Percentiles rank a stretch among this genome's conserved stretches.
phyloP scores from a whole-genome alignment of 1,284 basidiomycete species.

The Puccinia coronata region DNA sequence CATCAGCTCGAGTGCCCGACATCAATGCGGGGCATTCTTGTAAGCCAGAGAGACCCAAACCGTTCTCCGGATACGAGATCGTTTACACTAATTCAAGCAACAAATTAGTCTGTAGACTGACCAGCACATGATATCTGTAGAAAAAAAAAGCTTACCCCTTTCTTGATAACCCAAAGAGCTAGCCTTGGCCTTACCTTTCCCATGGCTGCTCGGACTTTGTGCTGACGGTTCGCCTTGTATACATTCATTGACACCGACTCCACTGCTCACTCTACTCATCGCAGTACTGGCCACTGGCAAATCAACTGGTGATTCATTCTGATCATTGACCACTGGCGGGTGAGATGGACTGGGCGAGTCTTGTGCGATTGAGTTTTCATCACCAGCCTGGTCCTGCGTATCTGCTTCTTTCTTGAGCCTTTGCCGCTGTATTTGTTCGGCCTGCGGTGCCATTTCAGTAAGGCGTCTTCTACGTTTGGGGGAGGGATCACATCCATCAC shows the following conservation, averaged over 20 bases:
- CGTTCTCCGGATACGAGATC: constrained; percentile 15
- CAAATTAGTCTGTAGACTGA: background rate
- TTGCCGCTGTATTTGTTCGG: constrained; percentile 43
- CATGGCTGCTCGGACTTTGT: constrained; percentile 12
- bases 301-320: constrained; percentile 6
- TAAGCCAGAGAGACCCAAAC: constrained; percentile 38
- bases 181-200: constrained; percentile 11
- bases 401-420: constrained; percentile 44
- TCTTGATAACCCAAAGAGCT: background rate
- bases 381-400: background rate
- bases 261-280: constrained; percentile 39
- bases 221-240: background rate
- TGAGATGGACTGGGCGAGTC: background rate
- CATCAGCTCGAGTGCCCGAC: background rate
- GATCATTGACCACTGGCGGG: background rate
- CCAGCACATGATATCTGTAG: background rate
- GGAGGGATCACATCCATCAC: constrained; percentile 59
- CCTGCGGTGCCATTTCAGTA: constrained; percentile 34
- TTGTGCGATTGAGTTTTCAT: background rate
- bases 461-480: constrained; percentile 44
- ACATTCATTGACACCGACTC: constrained; percentile 15
- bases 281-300: constrained; percentile 27
- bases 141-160: background rate
- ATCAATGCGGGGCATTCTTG: constrained; percentile 18
- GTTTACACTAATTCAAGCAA: constrained; percentile 1